Evolutionary conservation across 78 protist genomes (phyloP).

Genomic region (Dictyostelium capitatum): DNA sequence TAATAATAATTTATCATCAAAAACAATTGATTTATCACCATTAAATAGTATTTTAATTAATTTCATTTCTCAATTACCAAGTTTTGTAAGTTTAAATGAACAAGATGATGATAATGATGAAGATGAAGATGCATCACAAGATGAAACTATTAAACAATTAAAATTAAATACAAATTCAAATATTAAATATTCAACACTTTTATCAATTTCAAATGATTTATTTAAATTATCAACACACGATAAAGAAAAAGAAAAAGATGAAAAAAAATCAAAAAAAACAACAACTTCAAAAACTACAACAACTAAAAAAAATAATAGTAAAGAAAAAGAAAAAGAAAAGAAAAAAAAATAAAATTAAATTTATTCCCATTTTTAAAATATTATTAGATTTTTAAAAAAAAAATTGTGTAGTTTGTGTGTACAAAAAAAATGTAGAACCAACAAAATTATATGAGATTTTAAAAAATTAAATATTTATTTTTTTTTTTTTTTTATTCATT

Average conservation of each 20-base stretch:
- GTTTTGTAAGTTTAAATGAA: background rate
- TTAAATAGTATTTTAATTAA: constrained; percentile 55
- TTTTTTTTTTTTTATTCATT: background rate
- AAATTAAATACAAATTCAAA: background rate
- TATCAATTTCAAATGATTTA: background rate
- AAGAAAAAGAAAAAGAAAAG: background rate
- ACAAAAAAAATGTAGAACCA: background rate
- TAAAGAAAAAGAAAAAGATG: background rate
- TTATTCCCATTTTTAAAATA: background rate
- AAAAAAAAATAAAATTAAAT: constrained; percentile 17
- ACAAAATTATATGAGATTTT: background rate
- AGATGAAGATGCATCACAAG: constrained; percentile 12
- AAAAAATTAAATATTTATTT: background rate
- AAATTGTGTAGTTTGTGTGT: too few relatives aligned
- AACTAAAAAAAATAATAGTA: background rate
- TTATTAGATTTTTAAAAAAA: background rate
- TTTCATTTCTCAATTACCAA: constrained; percentile 61
- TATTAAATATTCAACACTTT: background rate
- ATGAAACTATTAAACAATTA: constrained; percentile 4
- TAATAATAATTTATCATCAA: constrained; percentile 16
- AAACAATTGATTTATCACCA: constrained; percentile 26
- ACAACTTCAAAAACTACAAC: background rate
- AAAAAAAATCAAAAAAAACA: background rate
- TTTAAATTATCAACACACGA: background rate
- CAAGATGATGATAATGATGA: constrained; percentile 11